phyloP scores from a whole-genome alignment of 2,329 filamentous ascomycete genomes.

The Monosporascus cannonballus region DNA sequence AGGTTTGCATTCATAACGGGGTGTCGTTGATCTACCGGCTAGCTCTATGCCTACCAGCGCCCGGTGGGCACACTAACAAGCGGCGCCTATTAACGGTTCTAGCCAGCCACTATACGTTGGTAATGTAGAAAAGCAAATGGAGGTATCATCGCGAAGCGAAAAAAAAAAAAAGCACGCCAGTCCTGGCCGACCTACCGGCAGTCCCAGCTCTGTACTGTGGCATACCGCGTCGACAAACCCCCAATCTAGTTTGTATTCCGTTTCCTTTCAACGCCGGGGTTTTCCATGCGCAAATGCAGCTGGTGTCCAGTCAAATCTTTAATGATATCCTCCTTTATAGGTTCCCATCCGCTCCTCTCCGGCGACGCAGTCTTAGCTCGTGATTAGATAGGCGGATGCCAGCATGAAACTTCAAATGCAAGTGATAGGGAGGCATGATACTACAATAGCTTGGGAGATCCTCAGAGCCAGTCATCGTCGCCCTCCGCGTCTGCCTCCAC shows the following conservation, averaged over 20 bases:
- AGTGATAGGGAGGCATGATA: background rate
- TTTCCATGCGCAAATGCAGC: constrained; percentile 6
- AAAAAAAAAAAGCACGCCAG: background rate
- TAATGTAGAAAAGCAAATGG: constrained; percentile 4
- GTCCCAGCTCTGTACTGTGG: background rate
- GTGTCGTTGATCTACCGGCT: too few relatives aligned
- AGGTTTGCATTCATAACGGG: too few relatives aligned
- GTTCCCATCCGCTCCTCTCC: background rate
- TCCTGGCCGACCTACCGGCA: background rate
- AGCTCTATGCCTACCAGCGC: too few relatives aligned
- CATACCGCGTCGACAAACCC: background rate
- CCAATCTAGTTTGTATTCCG: background rate
- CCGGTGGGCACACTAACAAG: background rate
- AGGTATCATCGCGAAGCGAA: constrained; percentile 12
- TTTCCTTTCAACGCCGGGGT: constrained; percentile 9
- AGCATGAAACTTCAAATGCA: too few relatives aligned
- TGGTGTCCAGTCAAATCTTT: background rate
- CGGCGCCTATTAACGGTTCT: background rate
- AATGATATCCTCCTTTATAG: background rate
- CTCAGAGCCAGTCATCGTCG: constrained; percentile 7
- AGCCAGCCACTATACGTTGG: constrained; percentile 1
- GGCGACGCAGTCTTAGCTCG: background rate
- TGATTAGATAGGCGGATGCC: background rate
- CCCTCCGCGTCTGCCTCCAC: constrained; percentile 12
- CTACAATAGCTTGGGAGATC: background rate